phyloP scores from a whole-genome alignment of 768 basidiomycete species.

The Cystobasidium onofrii region DNA sequence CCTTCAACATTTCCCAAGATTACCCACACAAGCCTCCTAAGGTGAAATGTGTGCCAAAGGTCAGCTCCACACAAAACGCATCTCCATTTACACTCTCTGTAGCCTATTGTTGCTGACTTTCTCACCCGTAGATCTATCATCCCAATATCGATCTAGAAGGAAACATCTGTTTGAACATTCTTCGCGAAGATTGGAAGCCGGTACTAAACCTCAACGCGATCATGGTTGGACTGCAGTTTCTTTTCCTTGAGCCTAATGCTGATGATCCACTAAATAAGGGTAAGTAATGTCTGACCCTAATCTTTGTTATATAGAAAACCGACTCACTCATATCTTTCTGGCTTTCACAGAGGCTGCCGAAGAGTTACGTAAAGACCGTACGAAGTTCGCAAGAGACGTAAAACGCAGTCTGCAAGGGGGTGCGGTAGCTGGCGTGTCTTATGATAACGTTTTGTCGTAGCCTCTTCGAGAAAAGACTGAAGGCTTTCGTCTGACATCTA shows the following conservation, averaged over 20 bases:
- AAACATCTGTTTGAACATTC: constrained; percentile 95
- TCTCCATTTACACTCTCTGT: neutral
- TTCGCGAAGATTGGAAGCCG: constrained; percentile 99
- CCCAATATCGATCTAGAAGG: constrained; percentile 97
- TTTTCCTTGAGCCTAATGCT: constrained; percentile 96
- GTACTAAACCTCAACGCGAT: constrained; percentile 95
- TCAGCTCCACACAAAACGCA: too few species aligned
- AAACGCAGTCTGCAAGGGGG: constrained; percentile 77
- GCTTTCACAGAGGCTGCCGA: constrained; percentile 73
- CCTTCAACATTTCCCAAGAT: constrained; percentile 90
- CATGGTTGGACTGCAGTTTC: constrained; percentile 95
- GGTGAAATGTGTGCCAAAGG: constrained; percentile 92
- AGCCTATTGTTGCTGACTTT: neutral
- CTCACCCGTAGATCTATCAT: constrained; percentile 73
- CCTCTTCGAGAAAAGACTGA: neutral
- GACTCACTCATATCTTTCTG: neutral
- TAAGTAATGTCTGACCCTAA: constrained; percentile 46
- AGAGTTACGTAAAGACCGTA: constrained; percentile 81
- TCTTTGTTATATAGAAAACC: too few species aligned
- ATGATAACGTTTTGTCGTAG: constrained; percentile 57
- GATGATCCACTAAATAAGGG: constrained; percentile 99
- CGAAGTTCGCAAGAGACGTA: constrained; percentile 75
- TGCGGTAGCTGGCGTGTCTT: constrained; percentile 66
- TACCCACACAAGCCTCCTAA: constrained; percentile 99
- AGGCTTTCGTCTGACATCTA: too few species aligned